Percentiles rank a stretch among this genome's conserved stretches.
These are phyloP conservation scores for Penicillium pancosmium DNA, from an alignment of 495 filamentous ascomycete species.

Conservation along the genomic window DNA sequence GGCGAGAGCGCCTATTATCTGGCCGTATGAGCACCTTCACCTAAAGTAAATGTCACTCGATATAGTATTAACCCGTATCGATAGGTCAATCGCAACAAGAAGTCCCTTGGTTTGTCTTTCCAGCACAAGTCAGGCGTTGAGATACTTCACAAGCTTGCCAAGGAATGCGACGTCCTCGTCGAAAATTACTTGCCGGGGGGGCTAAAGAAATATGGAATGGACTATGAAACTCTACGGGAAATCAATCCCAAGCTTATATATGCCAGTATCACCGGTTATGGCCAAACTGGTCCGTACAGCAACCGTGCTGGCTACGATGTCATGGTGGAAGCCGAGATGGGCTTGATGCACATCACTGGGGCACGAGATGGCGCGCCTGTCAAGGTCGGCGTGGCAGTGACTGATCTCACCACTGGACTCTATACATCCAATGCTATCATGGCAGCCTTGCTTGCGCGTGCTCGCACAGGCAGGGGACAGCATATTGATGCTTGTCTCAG, in stretches of 20 bases:
- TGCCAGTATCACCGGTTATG: conserved; percentile 74
- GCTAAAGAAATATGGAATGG: conserved; percentile 88
- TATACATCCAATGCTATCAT: conserved; percentile 97
- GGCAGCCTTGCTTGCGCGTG: conserved; percentile 81
- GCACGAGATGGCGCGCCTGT: conserved; percentile 85
- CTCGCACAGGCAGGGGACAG: conserved; percentile 73
- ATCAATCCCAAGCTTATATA: conserved; percentile 78
- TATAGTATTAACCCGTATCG: conserved; percentile 5
- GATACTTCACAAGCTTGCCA: conserved; percentile 81
- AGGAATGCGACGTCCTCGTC: conserved; percentile 87
- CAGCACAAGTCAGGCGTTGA: conserved; percentile 78
- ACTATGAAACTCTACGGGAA: conserved; percentile 74
- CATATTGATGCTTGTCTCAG: conserved; percentile 90
- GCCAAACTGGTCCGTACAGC: conserved; percentile 91
- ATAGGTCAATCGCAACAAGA: conserved; percentile 95
- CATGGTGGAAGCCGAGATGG: conserved; percentile 98
- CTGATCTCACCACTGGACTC: conserved; percentile 92
- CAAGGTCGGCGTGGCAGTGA: conserved; percentile 96
- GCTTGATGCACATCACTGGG: conserved; percentile 97
- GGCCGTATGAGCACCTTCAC: conserved; percentile 55
- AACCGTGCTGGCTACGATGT: conserved; percentile 94
- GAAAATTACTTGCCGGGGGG: conserved; percentile 95
- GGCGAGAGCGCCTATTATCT: conserved; percentile 97
- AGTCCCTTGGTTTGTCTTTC: conserved; percentile 89
- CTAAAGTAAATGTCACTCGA: neutral